phyloP scores from a whole-genome alignment of 768 basidiomycete species.

The Pulveroboletus sp. region DNA sequence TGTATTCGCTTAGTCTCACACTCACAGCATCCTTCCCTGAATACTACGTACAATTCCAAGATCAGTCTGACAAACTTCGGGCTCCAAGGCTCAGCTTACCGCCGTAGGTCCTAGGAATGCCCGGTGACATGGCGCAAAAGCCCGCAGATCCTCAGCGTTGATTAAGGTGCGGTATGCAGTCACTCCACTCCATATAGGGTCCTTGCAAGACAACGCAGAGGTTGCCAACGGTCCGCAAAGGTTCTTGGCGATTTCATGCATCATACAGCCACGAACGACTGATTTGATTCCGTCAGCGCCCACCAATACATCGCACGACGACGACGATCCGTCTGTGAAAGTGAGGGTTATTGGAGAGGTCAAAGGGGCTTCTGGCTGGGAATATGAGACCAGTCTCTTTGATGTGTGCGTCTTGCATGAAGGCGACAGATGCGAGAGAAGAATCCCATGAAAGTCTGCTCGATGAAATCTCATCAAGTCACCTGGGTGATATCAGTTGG shows the following conservation, averaged over 20 bases:
- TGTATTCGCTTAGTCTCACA: neutral
- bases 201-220: conserved; percentile 40
- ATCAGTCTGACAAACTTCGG: conserved; percentile 3
- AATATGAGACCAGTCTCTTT: conserved; percentile 59
- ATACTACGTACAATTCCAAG: conserved; percentile 43
- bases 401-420: conserved; percentile 46
- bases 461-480: conserved; percentile 54
- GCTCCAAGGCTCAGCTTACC: conserved; percentile 30
- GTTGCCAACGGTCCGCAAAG: conserved; percentile 39
- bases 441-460: conserved; percentile 58
- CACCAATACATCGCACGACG: conserved; percentile 61
- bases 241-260: conserved; percentile 30
- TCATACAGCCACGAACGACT: conserved; percentile 37
- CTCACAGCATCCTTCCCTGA: conserved; percentile 49
- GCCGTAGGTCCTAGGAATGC: conserved; percentile 44
- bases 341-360: conserved; percentile 38
- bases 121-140: conserved; percentile 44
- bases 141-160: conserved; percentile 43
- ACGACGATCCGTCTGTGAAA: conserved; percentile 59
- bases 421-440: conserved; percentile 48
- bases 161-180: conserved; percentile 60
- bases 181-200: conserved; percentile 57
- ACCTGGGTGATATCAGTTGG: conserved; percentile 33
- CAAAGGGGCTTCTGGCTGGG: conserved; percentile 37
- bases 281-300: conserved; percentile 71